These are phyloP conservation scores for Afroboletus lepidellus DNA, from an alignment of 1,284 basidiomycete genomes.

Conservation along the genomic window DNA sequence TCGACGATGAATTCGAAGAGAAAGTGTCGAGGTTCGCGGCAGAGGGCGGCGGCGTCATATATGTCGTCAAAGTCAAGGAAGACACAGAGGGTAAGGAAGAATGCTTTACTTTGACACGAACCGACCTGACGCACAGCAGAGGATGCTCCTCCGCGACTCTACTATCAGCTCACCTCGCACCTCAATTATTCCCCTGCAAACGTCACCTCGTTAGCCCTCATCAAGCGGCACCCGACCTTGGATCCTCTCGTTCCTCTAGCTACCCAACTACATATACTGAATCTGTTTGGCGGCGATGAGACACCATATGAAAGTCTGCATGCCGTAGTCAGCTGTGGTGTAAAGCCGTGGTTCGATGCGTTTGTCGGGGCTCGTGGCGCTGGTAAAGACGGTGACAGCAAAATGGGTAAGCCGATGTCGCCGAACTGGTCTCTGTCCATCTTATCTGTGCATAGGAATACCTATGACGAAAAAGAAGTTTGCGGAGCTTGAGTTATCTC, in stretches of 20 bases:
- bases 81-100: slow-evolving; percentile 60
- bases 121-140: slow-evolving; percentile 40
- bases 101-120: slow-evolving; percentile 6
- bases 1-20: slow-evolving; percentile 75
- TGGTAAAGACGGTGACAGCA: slow-evolving; percentile 78
- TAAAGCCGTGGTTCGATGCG: slow-evolving; percentile 98
- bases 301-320: slow-evolving; percentile 96
- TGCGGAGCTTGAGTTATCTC: slow-evolving; percentile 94
- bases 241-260: slow-evolving; percentile 80
- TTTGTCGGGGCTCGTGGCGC: slow-evolving; percentile 81
- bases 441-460: slow-evolving; percentile 57
- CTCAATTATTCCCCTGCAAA: slow-evolving; percentile 82
- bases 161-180: slow-evolving; percentile 70
- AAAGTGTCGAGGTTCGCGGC: slow-evolving; percentile 69
- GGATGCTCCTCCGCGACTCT: slow-evolving; percentile 58
- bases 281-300: slow-evolving; percentile 88
- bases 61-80: slow-evolving; percentile 75
- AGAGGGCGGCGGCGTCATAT: slow-evolving; percentile 71
- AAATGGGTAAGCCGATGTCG: slow-evolving; percentile 65
- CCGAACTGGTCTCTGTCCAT: neutral
- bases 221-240: slow-evolving; percentile 86
- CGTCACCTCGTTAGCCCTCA: slow-evolving; percentile 87
- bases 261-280: slow-evolving; percentile 88
- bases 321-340: slow-evolving; percentile 93
- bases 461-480: slow-evolving; percentile 99